phyloP scores from a whole-genome alignment of 352 stramenopile species.

The Phytopythium montanum region DNA sequence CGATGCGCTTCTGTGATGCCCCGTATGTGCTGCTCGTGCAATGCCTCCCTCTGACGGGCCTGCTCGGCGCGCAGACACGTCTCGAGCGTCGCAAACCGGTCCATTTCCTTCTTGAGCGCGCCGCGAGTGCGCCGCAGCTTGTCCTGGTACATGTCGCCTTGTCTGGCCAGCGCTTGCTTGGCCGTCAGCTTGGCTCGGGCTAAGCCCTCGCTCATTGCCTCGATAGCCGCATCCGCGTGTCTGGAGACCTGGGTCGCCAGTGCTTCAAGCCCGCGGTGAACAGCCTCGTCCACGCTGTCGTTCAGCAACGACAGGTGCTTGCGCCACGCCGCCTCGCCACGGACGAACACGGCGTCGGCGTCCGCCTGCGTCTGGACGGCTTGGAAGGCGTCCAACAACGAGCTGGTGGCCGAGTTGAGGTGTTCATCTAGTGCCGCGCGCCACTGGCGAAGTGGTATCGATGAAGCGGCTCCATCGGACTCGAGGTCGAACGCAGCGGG shows the following conservation, averaged over 20 bases:
- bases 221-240: constrained; percentile 27
- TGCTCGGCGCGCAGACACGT: constrained; percentile 64
- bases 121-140: constrained; percentile 45
- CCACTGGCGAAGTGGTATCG: constrained; percentile 27
- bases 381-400: constrained; percentile 28
- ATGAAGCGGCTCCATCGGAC: neutral
- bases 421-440: constrained; percentile 28
- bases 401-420: constrained; percentile 17
- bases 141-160: constrained; percentile 44
- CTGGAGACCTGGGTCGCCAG: constrained; percentile 21
- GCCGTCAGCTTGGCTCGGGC: constrained; percentile 25
- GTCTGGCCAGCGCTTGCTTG: constrained; percentile 32
- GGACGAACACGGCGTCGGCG: constrained; percentile 49
- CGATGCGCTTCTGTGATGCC: constrained; percentile 39
- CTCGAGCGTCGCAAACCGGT: constrained; percentile 52
- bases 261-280: constrained; percentile 19
- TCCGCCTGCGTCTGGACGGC: constrained; percentile 49
- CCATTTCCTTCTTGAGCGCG: constrained; percentile 60
- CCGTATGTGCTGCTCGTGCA: constrained; percentile 39
- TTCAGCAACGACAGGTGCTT: constrained; percentile 48
- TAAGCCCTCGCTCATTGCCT: constrained; percentile 37
- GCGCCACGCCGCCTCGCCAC: constrained; percentile 58
- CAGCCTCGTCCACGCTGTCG: constrained; percentile 38
- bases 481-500: neutral
- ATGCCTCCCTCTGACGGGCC: constrained; percentile 39